Percentiles rank a stretch among this genome's conserved stretches.
Conservation (phyloP, 179 eudicot species). For the Drosera spatulata region DNA sequence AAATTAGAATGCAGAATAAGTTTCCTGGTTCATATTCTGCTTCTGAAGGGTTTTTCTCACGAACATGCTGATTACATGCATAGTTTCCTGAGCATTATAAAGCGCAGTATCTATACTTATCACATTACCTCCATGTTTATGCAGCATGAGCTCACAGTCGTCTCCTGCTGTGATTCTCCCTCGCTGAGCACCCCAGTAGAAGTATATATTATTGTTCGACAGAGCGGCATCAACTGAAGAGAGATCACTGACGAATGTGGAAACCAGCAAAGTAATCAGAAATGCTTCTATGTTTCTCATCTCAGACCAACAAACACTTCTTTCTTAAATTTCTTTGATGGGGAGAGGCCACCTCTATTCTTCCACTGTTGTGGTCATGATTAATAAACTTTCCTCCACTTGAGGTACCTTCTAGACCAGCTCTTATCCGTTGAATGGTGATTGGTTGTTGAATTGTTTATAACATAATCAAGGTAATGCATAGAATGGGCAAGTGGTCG, state of each 20-base stretch:
- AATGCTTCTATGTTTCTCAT: conserved; percentile 10
- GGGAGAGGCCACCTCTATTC: background rate
- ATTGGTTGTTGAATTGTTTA: background rate
- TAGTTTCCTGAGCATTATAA: background rate
- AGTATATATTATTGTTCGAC: background rate
- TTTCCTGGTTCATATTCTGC: background rate
- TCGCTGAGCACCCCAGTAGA: conserved; percentile 8
- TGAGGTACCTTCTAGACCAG: too few species aligned
- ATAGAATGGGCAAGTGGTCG: background rate
- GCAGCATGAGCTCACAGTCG: background rate
- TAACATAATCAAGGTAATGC: background rate
- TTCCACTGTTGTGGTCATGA: too few species aligned
- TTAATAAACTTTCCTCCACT: too few species aligned
- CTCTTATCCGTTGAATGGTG: background rate
- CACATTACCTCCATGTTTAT: conserved; percentile 6
- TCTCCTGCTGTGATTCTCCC: conserved; percentile 4
- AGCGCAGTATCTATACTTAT: background rate
- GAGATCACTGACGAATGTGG: conserved; percentile 4
- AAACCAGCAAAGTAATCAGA: conserved; percentile 4
- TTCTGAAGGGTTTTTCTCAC: background rate
- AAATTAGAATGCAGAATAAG: background rate
- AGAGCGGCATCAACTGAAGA: conserved; percentile 3
- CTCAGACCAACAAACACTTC: background rate
- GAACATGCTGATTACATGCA: background rate
- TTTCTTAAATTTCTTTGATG: background rate